Base-by-base conservation (phyloP, 2,329 filamentous ascomycete genomes). In the Pseudogymnoascus sp. region DNA sequence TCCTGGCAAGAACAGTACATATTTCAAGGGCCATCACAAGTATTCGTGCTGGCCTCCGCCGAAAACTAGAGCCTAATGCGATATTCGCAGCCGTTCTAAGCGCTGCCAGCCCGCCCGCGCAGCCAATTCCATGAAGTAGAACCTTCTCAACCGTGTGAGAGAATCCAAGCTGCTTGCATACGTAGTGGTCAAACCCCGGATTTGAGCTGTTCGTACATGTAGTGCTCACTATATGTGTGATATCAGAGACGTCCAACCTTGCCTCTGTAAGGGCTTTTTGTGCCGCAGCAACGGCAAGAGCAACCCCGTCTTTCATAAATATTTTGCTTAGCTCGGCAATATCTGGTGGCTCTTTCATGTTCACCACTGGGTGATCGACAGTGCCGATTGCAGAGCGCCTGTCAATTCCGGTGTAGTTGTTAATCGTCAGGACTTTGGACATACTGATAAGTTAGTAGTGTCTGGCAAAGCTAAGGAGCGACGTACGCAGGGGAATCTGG, bases 171-270 rank as follows among this genome's bases (percentile, higher is more conserved):
- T 77, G 75, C 68, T 82, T 84, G 60, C 80, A 80, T 25, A 88
- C 82, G 65, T 78, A 86, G 70, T 87, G 83, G 66, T 88, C 86
- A 69, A 84, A 88, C 1, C 86, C 86, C 0, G 86, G 86, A 69
- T 88, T 88, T 13, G 85, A 84, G 65, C 84, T 87, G 70, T 88
- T 83, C 7, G 86, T 89, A 70, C 86, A 88, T 4, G 85, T 88
- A 0, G 85, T 87, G 25, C 84, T 82, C 7, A 89, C 84, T 40
- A 87, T 77, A 67, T 89, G 86, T 2, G 85, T 89, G 65, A 89
- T 84, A 60, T 84, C 75, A 2, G 70, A 69, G 0, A 78, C 70
- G 42, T 79, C 76, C 42, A 85, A 71, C 13, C 76, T 74, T 4
- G 83, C 81, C 70, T 86, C 83, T 6, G 75, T 72, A 8, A 85